Evolutionary conservation across 495 filamentous ascomycete genomes (phyloP).

Genomic region (Lasiosphaeria miniovina): DNA sequence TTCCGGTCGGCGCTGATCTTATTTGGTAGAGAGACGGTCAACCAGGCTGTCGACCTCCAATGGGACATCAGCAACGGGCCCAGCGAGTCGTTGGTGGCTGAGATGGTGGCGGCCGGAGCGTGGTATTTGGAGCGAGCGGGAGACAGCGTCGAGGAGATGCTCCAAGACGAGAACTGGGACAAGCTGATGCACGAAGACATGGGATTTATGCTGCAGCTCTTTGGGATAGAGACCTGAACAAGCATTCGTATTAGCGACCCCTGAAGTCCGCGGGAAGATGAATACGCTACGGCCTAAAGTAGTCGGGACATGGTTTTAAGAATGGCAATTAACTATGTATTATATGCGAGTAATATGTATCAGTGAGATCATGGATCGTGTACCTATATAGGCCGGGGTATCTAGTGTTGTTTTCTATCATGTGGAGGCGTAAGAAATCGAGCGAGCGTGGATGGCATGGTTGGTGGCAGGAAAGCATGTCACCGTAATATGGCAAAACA

Average conservation of each 20-base stretch:
- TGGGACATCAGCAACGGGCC: neutral
- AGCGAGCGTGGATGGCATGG: neutral
- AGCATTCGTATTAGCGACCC: too few species aligned
- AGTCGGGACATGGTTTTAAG: too few species aligned
- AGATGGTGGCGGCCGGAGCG: slow-evolving; percentile 1
- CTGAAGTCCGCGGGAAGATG: too few species aligned
- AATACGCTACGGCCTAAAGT: too few species aligned
- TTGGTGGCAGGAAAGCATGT: neutral
- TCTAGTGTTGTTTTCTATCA: too few species aligned
- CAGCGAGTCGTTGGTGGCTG: neutral
- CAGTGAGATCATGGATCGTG: too few species aligned
- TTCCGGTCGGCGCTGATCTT: neutral
- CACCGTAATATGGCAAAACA: slow-evolving; percentile 40
- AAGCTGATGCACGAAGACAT: slow-evolving; percentile 1
- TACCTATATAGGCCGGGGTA: too few species aligned
- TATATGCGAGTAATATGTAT: too few species aligned
- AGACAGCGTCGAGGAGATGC: neutral
- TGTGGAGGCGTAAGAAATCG: too few species aligned
- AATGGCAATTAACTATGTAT: too few species aligned
- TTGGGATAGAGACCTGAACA: neutral
- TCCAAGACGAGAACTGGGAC: neutral
- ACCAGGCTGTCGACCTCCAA: neutral
- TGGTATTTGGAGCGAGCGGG: slow-evolving; percentile 6
- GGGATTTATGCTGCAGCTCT: slow-evolving; percentile 1
- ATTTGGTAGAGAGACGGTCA: neutral